Conservation (phyloP, 73 alveolate species). For the Paramecium pentaurelia region DNA sequence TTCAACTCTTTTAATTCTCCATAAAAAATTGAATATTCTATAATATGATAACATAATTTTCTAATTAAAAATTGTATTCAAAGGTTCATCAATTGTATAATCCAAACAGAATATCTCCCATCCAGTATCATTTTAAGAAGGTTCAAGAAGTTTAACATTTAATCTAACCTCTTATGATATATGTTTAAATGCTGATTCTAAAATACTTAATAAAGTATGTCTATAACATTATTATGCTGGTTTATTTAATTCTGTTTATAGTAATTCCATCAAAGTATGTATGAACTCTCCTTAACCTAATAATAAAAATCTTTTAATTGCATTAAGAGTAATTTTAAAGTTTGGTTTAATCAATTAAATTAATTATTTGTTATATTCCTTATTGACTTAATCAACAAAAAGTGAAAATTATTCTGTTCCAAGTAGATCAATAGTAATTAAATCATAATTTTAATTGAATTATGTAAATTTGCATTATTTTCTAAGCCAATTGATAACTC, state of each 20-base stretch:
- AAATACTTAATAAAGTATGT: not conserved
- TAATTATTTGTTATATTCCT: not conserved
- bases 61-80: conserved; percentile 84
- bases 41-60: conserved; percentile 84
- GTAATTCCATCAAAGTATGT: conserved; percentile 92
- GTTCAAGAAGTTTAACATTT: conserved; percentile 83
- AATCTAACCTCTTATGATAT: conserved; percentile 60
- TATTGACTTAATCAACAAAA: not conserved
- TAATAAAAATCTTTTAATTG: conserved; percentile 85
- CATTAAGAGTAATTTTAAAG: not conserved
- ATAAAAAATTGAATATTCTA: conserved; percentile 87
- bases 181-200: conserved; percentile 23
- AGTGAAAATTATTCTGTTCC: not conserved
- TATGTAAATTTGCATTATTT: not conserved
- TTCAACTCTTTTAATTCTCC: conserved; percentile 92
- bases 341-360: not conserved
- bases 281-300: conserved; percentile 97
- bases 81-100: conserved; percentile 92
- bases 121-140: conserved; percentile 92
- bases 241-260: conserved; percentile 80
- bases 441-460: not conserved
- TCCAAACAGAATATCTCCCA: conserved; percentile 97
- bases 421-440: not conserved
- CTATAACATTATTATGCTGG: conserved; percentile 69
- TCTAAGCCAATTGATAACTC: conserved; percentile 49